Evolutionary conservation across 441 rosid genomes (phyloP).

Genomic region (Arabidopsis hybrid): DNA sequence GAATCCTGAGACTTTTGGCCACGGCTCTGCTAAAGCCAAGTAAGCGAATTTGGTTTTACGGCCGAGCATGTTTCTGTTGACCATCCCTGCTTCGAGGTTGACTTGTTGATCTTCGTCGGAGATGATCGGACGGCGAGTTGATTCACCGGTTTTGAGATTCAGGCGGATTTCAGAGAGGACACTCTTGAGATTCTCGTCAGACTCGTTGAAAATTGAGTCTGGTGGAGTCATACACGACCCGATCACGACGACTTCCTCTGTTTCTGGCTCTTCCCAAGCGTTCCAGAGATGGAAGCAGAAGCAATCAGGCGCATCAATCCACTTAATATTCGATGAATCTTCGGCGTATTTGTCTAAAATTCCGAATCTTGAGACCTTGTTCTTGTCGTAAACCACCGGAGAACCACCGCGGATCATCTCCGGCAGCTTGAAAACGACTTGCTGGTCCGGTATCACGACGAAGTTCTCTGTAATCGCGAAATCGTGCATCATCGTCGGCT

Average conservation of each 20-base stretch:
- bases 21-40: constrained; percentile 76
- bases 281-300: constrained; percentile 91
- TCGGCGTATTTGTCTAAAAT: constrained; percentile 57
- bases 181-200: constrained; percentile 70
- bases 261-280: constrained; percentile 85
- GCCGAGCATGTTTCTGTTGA: constrained; percentile 69
- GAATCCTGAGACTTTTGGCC: constrained; percentile 89
- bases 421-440: constrained; percentile 72
- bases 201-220: constrained; percentile 80
- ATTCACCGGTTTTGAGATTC: constrained; percentile 60
- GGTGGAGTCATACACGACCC: constrained; percentile 91
- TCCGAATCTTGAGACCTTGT: constrained; percentile 70
- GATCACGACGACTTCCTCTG: constrained; percentile 72
- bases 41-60: constrained; percentile 67
- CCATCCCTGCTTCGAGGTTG: constrained; percentile 87
- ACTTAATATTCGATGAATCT: constrained; percentile 49
- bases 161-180: constrained; percentile 73
- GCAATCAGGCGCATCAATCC: constrained; percentile 69
- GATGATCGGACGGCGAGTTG: constrained; percentile 64
- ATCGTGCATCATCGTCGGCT: constrained; percentile 85
- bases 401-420: constrained; percentile 87
- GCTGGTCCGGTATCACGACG: constrained; percentile 80
- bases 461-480: constrained; percentile 77
- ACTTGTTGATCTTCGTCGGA: constrained; percentile 53
- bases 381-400: constrained; percentile 73